A percentile compares a stretch with the other conserved stretches of the same genome.
phyloP scores from a whole-genome alignment of 2,329 filamentous ascomycete genomes.

The Ascocoryne sarcoides region DNA sequence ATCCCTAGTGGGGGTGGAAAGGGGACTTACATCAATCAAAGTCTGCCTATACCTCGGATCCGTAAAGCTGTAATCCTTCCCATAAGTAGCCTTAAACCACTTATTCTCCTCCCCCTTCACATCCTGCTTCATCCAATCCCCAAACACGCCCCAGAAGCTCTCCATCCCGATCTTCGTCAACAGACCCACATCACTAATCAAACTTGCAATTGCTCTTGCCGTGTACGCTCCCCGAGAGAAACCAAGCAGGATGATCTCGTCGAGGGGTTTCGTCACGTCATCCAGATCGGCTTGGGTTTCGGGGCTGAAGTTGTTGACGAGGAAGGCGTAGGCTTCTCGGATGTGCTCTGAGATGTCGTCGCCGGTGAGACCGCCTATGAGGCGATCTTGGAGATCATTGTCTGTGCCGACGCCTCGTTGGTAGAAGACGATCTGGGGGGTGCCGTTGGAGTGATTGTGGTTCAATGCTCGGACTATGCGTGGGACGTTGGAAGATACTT shows the following conservation, averaged over 20 bases:
- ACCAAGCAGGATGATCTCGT: slow-evolving; percentile 32
- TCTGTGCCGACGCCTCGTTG: slow-evolving; percentile 51
- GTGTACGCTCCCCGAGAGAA: slow-evolving; percentile 36
- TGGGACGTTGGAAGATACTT: slow-evolving; percentile 47
- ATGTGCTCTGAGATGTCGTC: slow-evolving; percentile 43
- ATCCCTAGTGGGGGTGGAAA: no score
- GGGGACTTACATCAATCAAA: slow-evolving; percentile 17
- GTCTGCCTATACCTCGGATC: slow-evolving; percentile 14
- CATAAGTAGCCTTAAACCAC: slow-evolving; percentile 15
- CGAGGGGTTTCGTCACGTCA: slow-evolving; percentile 15
- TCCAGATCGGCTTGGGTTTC: slow-evolving; percentile 15
- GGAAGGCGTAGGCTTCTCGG: slow-evolving; percentile 39
- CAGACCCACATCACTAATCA: slow-evolving; percentile 27
- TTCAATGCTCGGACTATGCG: slow-evolving; percentile 49
- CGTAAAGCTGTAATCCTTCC: slow-evolving; percentile 12
- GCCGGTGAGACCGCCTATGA: slow-evolving; percentile 46
- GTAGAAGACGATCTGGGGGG: slow-evolving; percentile 49
- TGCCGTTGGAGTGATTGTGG: slow-evolving; percentile 39
- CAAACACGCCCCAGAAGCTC: slow-evolving; percentile 34
- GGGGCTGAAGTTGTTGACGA: slow-evolving; percentile 35
- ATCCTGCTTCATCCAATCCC: slow-evolving; percentile 29
- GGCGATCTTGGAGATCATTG: slow-evolving; percentile 36
- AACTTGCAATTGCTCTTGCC: slow-evolving; percentile 29
- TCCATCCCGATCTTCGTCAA: slow-evolving; percentile 35
- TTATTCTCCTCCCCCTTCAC: slow-evolving; percentile 10